Percentiles rank a stretch among this genome's conserved stretches.
phyloP scores from a whole-genome alignment of 2,329 filamentous ascomycete species.

The Arthrobotrys pseudoclavata region DNA sequence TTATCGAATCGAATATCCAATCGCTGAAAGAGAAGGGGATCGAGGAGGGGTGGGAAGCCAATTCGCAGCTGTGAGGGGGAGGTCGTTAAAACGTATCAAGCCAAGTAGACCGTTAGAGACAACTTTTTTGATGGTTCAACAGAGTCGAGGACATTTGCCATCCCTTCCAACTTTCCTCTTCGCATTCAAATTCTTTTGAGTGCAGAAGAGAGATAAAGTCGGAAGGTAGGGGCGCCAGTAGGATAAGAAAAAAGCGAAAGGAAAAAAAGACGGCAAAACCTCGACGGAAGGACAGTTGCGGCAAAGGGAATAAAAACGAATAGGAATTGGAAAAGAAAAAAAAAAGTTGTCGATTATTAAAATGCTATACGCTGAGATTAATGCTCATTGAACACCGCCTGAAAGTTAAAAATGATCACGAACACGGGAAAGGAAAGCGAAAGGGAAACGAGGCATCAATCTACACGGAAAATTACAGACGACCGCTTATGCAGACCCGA shows the following conservation, averaged over 20 bases:
- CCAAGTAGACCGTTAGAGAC: conserved; percentile 59
- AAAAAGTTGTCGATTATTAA: conserved; percentile 59
- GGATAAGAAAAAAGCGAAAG: conserved; percentile 65
- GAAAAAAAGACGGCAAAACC: conserved; percentile 61
- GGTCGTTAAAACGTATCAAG: conserved; percentile 59
- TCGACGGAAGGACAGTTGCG: conserved; percentile 41
- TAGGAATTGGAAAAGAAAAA: conserved; percentile 37
- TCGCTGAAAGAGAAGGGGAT: conserved; percentile 26
- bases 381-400: conserved; percentile 60
- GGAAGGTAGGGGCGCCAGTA: conserved; percentile 11
- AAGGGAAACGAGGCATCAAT: conserved; percentile 48
- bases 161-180: conserved; percentile 51
- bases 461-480: conserved; percentile 61
- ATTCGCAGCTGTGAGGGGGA: conserved; percentile 27
- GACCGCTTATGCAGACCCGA: conserved; percentile 59
- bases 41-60: conserved; percentile 6
- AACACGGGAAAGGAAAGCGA: conserved; percentile 35
- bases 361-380: conserved; percentile 60
- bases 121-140: conserved; percentile 61
- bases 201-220: neutral
- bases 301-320: conserved; percentile 45
- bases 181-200: conserved; percentile 58
- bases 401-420: conserved; percentile 41
- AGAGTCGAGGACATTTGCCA: conserved; percentile 57
- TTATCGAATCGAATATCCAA: conserved; percentile 9